Evolutionary conservation across 352 stramenopile species (phyloP), one percentile per base, ranked within the genome.

Genomic region (Globisporangium carolinianum): DNA sequence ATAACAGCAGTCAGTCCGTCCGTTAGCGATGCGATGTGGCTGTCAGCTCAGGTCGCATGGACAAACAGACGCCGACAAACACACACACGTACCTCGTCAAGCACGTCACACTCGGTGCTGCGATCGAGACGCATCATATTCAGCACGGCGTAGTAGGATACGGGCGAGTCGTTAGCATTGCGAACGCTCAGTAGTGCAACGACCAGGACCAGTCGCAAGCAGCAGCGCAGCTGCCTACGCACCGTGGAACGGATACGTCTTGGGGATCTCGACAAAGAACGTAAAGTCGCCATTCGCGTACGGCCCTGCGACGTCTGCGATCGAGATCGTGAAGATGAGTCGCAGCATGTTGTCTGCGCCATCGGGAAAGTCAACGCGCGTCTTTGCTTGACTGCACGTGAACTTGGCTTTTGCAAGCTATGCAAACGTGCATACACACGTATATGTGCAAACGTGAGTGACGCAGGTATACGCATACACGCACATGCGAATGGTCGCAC

Each of bases 241-340:
- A 94, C 84, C 68, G 53, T 92, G 79, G 58, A 94, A 94, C 0
- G 85, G 85, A 64, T 94, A 94, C 37, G 83, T 89, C 72, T 87
- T 90, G 45, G 85, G 85, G 55, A 94, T 94, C 54, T 92, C 77
- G 14, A 94, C 79, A 54, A 86, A 86, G 62, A 94, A 94, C 12
- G 73, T 89, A 53, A 91, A 94, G 52, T 94, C 82, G 1, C 85
- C 85, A 62, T 94, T 91, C 48, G 77, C 79, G 56, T 84, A 94
- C n/a, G 85, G 80, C 0, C 83, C 79, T 4, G 73, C 73, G 5
- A 84, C 64, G 55, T 93, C 83, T 2, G 71, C 75, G 50, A 94
- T 84, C 10, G 83, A 81, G 55, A 94, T 91, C 49, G 72, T 79
- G 66, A 94, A 89, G 51, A 93, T 85, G 11, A 94, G 59, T 1